A percentile compares a stretch with the other conserved stretches of the same genome.
Conservation (phyloP, 345 rosid genomes). For the Pistacia atlantica region DNA sequence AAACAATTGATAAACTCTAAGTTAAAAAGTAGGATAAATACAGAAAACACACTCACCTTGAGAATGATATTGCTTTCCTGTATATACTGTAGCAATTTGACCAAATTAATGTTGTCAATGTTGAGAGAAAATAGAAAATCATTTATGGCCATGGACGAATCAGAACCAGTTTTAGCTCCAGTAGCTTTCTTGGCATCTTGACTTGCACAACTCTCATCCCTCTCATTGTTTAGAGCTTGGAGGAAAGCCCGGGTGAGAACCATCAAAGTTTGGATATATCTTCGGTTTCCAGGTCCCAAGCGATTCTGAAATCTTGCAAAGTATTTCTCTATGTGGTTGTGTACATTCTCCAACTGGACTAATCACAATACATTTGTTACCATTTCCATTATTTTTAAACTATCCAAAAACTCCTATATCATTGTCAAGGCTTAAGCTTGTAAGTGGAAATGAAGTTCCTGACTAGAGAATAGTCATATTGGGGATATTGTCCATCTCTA, state of each 20-base stretch:
- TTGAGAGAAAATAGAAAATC: conserved; percentile 80
- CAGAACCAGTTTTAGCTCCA: conserved; percentile 34
- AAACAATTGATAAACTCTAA: conserved; percentile 13
- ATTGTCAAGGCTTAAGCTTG: conserved; percentile 6
- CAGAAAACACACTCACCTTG: conserved; percentile 58
- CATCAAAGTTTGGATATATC: conserved; percentile 86
- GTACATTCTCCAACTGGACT: conserved; percentile 73
- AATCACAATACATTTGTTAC: conserved; percentile 2
- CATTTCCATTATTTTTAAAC: too few relatives aligned
- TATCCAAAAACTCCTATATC: conserved; percentile 3
- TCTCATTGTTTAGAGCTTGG: conserved; percentile 46
- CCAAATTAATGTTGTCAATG: conserved; percentile 86
- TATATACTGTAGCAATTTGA: conserved; percentile 74
- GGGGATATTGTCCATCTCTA: not conserved
- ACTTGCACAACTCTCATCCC: conserved; percentile 28
- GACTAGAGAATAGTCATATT: not conserved
- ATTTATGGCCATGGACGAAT: conserved; percentile 72
- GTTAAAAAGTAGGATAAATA: conserved; percentile 9
- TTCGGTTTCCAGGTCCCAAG: conserved; percentile 89
- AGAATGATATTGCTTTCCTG: conserved; percentile 82
- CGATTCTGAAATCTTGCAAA: conserved; percentile 66
- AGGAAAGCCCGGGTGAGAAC: conserved; percentile 71
- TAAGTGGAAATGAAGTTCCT: not conserved
- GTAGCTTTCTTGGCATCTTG: conserved; percentile 38
- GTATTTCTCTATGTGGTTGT: conserved; percentile 61